These are phyloP conservation scores for Westerdykella ornata DNA, from an alignment of 2,329 filamentous ascomycete genomes.

Conservation along the genomic window DNA sequence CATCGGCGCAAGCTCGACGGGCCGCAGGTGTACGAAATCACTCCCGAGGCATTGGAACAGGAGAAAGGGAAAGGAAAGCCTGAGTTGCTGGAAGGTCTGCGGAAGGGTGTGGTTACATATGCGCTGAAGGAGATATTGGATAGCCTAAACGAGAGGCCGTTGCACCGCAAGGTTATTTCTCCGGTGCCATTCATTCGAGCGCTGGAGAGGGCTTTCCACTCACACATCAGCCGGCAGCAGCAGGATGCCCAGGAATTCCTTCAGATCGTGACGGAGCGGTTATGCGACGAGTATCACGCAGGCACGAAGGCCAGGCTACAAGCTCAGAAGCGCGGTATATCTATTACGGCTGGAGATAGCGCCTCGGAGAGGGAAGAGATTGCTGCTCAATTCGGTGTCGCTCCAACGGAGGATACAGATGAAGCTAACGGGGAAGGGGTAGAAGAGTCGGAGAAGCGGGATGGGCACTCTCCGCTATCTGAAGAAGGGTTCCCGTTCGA, in stretches of 20 bases:
- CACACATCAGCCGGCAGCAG: slow-evolving; percentile 87
- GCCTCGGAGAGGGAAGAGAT: slow-evolving; percentile 19
- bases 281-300: slow-evolving; percentile 91
- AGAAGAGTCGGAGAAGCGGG: slow-evolving; percentile 25
- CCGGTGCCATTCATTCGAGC: slow-evolving; percentile 76
- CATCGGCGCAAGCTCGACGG: slow-evolving; percentile 78
- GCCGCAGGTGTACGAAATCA: slow-evolving; percentile 62
- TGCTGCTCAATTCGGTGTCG: slow-evolving; percentile 19
- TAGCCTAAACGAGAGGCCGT: slow-evolving; percentile 83
- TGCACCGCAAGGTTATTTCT: slow-evolving; percentile 89
- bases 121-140: slow-evolving; percentile 91
- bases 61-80: slow-evolving; percentile 35
- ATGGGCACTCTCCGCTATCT: slow-evolving; percentile 17
- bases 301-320: slow-evolving; percentile 64
- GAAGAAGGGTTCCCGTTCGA: slow-evolving; percentile 85
- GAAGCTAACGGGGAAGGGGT: slow-evolving; percentile 27
- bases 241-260: slow-evolving; percentile 97
- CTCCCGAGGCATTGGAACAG: slow-evolving; percentile 45
- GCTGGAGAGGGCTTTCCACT: slow-evolving; percentile 78
- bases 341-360: slow-evolving; percentile 14
- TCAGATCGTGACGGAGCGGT: slow-evolving; percentile 83
- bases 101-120: slow-evolving; percentile 74
- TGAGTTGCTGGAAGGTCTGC: slow-evolving; percentile 54
- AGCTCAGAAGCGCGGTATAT: slow-evolving; percentile 37
- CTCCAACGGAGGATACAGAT: slow-evolving; percentile 14